These are phyloP conservation scores for Malus hybrid DNA, from an alignment of 331 rosid species.

Conservation along the genomic window DNA sequence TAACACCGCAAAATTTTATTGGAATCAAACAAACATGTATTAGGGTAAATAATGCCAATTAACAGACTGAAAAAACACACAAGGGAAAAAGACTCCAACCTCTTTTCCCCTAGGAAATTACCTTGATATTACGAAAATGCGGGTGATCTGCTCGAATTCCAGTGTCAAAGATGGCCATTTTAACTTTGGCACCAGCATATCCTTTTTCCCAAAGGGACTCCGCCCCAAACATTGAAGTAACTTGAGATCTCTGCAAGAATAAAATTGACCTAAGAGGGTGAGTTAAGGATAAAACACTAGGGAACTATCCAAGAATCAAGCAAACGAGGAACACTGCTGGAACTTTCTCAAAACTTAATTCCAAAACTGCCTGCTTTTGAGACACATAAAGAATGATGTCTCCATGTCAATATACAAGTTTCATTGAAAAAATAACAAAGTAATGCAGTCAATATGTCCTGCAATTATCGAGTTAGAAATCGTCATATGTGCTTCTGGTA, in stretches of 20 bases:
- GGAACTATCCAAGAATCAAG: background rate
- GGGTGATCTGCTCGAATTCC: constrained; percentile 94
- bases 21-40: background rate
- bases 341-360: background rate
- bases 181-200: constrained; percentile 77
- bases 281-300: background rate
- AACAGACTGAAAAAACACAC: constrained; percentile 2
- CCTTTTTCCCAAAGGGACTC: constrained; percentile 82
- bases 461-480: background rate
- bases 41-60: background rate
- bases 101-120: constrained; percentile 19
- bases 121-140: constrained; percentile 92
- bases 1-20: background rate
- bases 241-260: constrained; percentile 75
- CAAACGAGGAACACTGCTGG: background rate
- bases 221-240: constrained; percentile 93
- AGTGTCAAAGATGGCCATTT: constrained; percentile 96
- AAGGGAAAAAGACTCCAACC: background rate
- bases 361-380: background rate
- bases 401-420: background rate
- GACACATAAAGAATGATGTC: background rate
- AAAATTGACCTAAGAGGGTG: constrained; percentile 9
- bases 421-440: background rate
- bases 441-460: background rate
- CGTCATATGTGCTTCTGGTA: background rate